phyloP scores from a whole-genome alignment of 331 rosid genomes.

The Malus hybrid region DNA sequence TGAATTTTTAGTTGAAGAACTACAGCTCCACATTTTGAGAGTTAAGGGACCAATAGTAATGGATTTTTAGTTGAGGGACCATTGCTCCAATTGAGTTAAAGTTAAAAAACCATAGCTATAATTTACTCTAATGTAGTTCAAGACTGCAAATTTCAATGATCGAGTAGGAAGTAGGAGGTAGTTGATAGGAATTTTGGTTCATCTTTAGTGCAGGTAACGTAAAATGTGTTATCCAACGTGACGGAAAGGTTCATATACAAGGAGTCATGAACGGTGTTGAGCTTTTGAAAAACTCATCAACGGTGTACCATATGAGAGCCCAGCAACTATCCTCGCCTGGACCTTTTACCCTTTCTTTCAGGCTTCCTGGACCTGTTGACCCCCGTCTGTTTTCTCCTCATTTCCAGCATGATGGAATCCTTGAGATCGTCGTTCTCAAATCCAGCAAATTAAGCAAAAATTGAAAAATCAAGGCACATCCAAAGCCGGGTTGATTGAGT shows the following conservation, averaged over 20 bases:
- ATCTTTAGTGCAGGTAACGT: conserved; percentile 41
- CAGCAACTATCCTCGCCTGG: conserved; percentile 67
- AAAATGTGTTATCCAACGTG: conserved; percentile 63
- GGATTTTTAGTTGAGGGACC: too few species aligned
- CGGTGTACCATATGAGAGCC: conserved; percentile 47
- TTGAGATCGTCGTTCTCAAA: conserved; percentile 59
- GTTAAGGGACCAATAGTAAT: too few species aligned
- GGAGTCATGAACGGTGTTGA: conserved; percentile 54
- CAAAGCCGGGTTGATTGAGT: too few species aligned
- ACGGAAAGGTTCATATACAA: conserved; percentile 71
- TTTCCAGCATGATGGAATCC: conserved; percentile 72
- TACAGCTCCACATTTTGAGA: too few species aligned
- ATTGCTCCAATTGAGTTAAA: too few species aligned
- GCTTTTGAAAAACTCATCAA: conserved; percentile 39
- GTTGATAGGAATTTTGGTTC: neutral
- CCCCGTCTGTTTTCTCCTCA: conserved; percentile 70
- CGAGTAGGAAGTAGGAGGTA: neutral
- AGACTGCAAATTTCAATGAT: neutral
- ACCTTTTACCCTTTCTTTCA: conserved; percentile 70
- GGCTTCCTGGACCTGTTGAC: conserved; percentile 91
- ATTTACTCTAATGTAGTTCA: neutral
- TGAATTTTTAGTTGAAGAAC: too few species aligned
- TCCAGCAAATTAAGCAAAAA: neutral
- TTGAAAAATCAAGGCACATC: too few species aligned
- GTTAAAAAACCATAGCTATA: too few species aligned